phyloP scores from a whole-genome alignment of 2,329 filamentous ascomycete genomes.

The Emmonsiellopsis sp. region DNA sequence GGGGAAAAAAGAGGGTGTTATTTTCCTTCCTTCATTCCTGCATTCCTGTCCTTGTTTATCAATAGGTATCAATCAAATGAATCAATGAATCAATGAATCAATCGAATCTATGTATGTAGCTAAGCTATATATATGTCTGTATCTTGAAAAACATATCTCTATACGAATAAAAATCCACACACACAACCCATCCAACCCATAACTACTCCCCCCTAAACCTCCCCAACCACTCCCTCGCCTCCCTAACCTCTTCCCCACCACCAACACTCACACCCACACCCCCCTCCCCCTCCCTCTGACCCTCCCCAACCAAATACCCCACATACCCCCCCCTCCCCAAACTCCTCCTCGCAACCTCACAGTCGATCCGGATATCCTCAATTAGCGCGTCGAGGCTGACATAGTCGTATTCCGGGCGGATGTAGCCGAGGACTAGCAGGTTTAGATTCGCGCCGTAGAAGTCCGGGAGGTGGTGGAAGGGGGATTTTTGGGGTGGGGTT shows the following conservation, averaged over 20 bases:
- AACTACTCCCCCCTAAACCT: conserved; percentile 15
- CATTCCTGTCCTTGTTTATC: too few species aligned
- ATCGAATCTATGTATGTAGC: too few species aligned
- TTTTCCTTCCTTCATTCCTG: too few species aligned
- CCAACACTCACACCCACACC: conserved; percentile 11
- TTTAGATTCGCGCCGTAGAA: conserved; percentile 81
- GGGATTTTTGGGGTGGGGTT: background rate
- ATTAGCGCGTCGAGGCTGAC: conserved; percentile 72
- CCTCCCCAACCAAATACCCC: conserved; percentile 26
- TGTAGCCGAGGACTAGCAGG: conserved; percentile 74
- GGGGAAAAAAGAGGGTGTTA: too few species aligned
- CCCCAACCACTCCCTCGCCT: conserved; percentile 28
- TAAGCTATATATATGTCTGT: too few species aligned
- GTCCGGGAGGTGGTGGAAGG: conserved; percentile 46
- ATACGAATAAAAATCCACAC: too few species aligned
- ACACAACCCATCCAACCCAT: background rate
- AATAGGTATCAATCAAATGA: too few species aligned
- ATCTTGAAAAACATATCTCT: too few species aligned
- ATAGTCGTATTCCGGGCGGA: conserved; percentile 85
- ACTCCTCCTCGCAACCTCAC: conserved; percentile 68
- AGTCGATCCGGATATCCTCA: conserved; percentile 81
- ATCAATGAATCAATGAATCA: too few species aligned
- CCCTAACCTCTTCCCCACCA: conserved; percentile 18
- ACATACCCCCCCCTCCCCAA: conserved; percentile 57
- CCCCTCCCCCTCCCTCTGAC: too few species aligned